Evolutionary conservation across 2,329 filamentous ascomycete species (phyloP), one percentile per base, ranked within the genome.

Genomic region (Bipolaris zeicola): DNA sequence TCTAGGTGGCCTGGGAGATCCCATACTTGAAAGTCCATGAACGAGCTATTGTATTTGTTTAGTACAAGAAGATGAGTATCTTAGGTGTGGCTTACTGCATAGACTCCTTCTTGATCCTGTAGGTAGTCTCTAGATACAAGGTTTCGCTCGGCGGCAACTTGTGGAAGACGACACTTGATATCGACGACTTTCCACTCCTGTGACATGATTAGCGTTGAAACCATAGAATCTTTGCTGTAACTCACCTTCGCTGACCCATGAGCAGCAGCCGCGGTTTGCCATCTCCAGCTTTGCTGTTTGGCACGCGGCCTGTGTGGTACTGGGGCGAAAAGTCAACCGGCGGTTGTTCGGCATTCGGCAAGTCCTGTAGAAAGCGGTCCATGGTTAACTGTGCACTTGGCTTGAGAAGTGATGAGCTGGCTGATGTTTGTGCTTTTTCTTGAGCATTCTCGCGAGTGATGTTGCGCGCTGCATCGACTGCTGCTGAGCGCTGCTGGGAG

Each of bases 21-120:
- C 91, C 93, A 97, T 45, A 97, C 91, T 78, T 98, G 94, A 66
- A 98, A 97, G 74, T 98, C 94, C 92, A 98, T 97, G 75, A 99
- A 98, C 3, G 95, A 98, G 66, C 92, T 97, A 56, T 16, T 14
- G 6, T 22, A 7, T 20, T 46, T 50, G 42, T 18, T 68, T 13
- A 61, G 57, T 38, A 6, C 8, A 33, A 31, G 18, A 37, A 26
- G 3, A n/a, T 4, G 16, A 13, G 33, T 4, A 24, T 1, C 24
- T 5, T 10, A 39, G 20, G 14, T 28, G 22, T 28, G 18, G 81
- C 91, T 79, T 77, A 97, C 93, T 95, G 91, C 83, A 98, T 93
- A 3, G 90, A 91, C 67, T 97, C 92, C 73, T 96, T 96, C 72
- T 96, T 92, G 62, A 98, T 96, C 31, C 91, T 86, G 8, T 92